Conservation (phyloP, 306 rosid genomes). For the Abrus precatorius region DNA sequence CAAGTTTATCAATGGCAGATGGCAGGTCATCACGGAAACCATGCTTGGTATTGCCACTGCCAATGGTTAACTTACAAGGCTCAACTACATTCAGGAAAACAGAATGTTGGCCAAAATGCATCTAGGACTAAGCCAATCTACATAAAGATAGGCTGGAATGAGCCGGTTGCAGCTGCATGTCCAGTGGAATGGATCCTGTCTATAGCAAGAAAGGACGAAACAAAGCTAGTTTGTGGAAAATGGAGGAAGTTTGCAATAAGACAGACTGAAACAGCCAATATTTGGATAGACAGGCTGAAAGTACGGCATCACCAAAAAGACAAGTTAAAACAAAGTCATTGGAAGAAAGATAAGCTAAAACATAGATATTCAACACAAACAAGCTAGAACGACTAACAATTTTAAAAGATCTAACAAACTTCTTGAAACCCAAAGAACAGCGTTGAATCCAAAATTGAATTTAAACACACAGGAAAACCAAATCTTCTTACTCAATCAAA, state of each 20-base stretch:
- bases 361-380: no score
- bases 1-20: no score
- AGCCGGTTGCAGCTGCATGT: no score
- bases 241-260: neutral
- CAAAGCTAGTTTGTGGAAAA: neutral
- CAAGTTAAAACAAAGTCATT: no score
- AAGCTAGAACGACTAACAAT: neutral
- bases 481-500: constrained; percentile 10
- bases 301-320: no score
- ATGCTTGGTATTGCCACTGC: no score
- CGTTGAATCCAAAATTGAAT: neutral
- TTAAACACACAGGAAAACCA: neutral
- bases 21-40: no score
- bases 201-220: neutral
- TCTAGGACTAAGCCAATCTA: neutral
- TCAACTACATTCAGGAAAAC: no score
- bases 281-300: no score
- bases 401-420: neutral
- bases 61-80: no score
- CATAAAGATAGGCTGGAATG: neutral
- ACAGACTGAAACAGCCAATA: no score
- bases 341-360: no score
- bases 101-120: neutral
- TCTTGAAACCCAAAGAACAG: constrained; percentile 19
- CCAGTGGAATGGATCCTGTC: neutral